phyloP scores from a whole-genome alignment of 306 rosid genomes.

The Cotoneaster glaucophyllus region DNA sequence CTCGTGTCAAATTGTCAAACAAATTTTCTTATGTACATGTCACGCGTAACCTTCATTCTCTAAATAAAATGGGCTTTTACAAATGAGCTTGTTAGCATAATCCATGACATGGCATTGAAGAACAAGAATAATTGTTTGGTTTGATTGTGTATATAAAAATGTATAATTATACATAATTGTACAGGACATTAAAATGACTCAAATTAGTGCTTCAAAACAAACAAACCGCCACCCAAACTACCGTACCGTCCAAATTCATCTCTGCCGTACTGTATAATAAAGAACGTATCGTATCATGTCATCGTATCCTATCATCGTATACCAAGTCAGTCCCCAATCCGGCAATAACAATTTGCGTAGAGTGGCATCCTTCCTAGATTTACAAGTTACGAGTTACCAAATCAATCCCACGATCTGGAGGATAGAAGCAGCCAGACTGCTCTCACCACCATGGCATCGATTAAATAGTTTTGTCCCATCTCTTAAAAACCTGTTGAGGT shows the following conservation, averaged over 20 bases:
- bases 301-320: no score
- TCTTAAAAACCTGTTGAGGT: conserved; percentile 1
- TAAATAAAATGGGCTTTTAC: no score
- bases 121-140: background rate
- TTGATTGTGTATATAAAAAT: background rate
- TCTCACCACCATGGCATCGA: background rate
- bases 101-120: background rate
- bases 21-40: no score
- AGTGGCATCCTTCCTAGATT: background rate
- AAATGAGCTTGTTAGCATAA: no score
- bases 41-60: no score
- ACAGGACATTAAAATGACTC: background rate
- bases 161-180: background rate
- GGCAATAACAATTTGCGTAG: background rate
- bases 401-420: background rate
- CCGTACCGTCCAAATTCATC: background rate
- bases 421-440: background rate
- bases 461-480: conserved; percentile 15
- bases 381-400: background rate
- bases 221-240: background rate
- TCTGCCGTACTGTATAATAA: background rate
- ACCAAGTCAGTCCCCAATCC: background rate
- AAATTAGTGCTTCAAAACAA: background rate
- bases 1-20: no score
- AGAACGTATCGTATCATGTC: background rate